A percentile compares a stretch with the other conserved stretches of the same genome.
Evolutionary conservation across 257 asterid genomes (phyloP).

Genomic region (Capsicum baccatum): DNA sequence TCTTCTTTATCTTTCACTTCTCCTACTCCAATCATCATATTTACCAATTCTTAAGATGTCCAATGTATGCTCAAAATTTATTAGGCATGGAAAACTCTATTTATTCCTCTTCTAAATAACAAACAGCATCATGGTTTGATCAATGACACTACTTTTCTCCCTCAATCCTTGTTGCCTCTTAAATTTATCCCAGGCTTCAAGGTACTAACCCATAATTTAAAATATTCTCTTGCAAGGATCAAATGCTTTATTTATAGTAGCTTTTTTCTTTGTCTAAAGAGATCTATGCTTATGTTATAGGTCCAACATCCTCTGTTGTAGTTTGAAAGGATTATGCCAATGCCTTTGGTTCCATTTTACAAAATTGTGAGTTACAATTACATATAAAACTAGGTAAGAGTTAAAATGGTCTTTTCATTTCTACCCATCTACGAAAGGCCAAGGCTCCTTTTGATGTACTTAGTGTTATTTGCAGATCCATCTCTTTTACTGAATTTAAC

Average conservation of each 20-base stretch:
- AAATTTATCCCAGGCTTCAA: background rate
- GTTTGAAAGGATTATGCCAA: background rate
- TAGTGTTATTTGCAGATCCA: background rate
- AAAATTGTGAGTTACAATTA: background rate
- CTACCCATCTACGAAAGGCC: background rate
- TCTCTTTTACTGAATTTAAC: background rate
- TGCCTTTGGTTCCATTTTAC: background rate
- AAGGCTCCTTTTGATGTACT: slow-evolving; percentile 15
- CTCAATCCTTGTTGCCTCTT: background rate
- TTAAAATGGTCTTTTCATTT: background rate
- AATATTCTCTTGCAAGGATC: slow-evolving; percentile 21
- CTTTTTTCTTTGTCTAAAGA: background rate
- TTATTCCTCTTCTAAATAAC: background rate
- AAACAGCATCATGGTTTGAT: background rate
- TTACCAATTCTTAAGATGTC: background rate
- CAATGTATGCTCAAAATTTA: background rate
- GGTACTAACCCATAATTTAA: background rate
- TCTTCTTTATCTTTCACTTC: background rate
- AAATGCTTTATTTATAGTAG: background rate
- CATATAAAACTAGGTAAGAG: background rate
- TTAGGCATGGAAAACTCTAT: slow-evolving; percentile 2
- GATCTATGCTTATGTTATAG: background rate
- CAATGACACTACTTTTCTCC: background rate
- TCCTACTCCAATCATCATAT: background rate
- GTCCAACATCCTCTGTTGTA: background rate